A percentile compares a stretch with the other conserved stretches of the same genome.
Conservation (phyloP, 2,329 filamentous ascomycete genomes). For the Sclerotiophoma versabilis region DNA sequence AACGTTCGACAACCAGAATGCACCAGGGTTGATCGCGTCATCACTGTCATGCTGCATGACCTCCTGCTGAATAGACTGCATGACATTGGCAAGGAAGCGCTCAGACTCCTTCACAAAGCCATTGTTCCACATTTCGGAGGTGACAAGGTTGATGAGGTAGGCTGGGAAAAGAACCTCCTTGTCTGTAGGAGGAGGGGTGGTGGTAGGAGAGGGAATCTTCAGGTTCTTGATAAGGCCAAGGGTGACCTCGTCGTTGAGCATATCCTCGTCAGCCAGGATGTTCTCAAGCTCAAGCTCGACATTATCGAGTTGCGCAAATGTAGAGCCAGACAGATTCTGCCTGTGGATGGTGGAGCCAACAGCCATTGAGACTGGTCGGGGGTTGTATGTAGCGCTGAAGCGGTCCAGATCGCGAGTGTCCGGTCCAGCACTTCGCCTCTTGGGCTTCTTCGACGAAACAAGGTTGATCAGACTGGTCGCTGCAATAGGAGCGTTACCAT, state of each 20-base stretch:
- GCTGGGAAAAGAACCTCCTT: constrained; percentile 99
- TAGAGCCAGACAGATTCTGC: constrained; percentile 75
- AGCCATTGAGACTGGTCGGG: constrained; percentile 95
- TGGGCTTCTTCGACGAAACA: constrained; percentile 95
- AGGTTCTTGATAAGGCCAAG: constrained; percentile 95
- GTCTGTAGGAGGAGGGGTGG: constrained; percentile 88
- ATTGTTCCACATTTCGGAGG: constrained; percentile 99
- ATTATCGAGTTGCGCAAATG: constrained; percentile 84
- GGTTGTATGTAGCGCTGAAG: constrained; percentile 92
- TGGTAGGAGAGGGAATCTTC: constrained; percentile 90
- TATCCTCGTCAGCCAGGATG: constrained; percentile 92
- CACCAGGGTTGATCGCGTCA: constrained; percentile 93
- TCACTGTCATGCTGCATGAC: constrained; percentile 99
- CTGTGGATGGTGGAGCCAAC: constrained; percentile 69
- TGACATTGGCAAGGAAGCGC: constrained; percentile 97
- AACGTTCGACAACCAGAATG: constrained; percentile 99
- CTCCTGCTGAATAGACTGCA: constrained; percentile 99
- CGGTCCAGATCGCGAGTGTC: constrained; percentile 86
- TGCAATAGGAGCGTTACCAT: constrained; percentile 62
- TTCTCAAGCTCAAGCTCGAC: constrained; percentile 95
- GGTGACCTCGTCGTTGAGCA: constrained; percentile 94
- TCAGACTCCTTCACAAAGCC: constrained; percentile 99
- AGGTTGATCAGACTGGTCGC: constrained; percentile 90
- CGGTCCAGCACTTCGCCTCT: constrained; percentile 88
- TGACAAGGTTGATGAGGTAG: constrained; percentile 98